Evolutionary conservation across 495 filamentous ascomycete genomes (phyloP), one percentile per base, ranked within the genome.

Genomic region (Xylaria venustula): DNA sequence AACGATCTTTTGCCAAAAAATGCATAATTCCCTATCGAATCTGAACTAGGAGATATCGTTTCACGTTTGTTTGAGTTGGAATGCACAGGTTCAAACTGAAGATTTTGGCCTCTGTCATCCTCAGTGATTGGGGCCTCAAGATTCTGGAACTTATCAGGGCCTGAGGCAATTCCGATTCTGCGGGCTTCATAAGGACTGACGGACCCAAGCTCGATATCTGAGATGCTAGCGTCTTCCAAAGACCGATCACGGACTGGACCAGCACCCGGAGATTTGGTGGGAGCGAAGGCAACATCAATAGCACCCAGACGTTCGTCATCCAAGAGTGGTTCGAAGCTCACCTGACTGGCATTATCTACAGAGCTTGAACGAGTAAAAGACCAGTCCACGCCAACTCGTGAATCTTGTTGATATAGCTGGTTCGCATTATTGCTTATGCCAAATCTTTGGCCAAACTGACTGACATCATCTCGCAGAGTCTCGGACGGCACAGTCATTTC

Each of bases 201-300:
- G 17, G 53, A 45, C 23, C 6, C n/a, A 17, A 44, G 37, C 4
- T 45, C 26, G 26, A 55, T 2, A n/a, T 32, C 25, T 45, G 40
- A 55, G 23, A 55, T 55, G 15, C 40, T 37, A 9, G 37, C 14
- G 17, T 44, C 19, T n/a, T 45, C 53, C 26, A 23, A 20, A 23
- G 4, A n/a, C n/a, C 25, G 53, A 22, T 55, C 53, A 0, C 26
- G 25, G 40, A 26, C 8, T 22, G 12, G 23, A 25, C 64, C 50
- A 23, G 37, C n/a, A 56, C 26, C 48, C 15, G 58, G 37, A 59
- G 59, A 17, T 34, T 28, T 20, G 47, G 32, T 14, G 19, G 53
- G 53, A 17, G 41, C 26, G 45, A 55, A 55, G 25, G 53, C 53
- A 55, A 45, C 40, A 45, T 55, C 53, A n/a, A 55, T 55, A 45